Percentiles rank a stretch among this genome's conserved stretches.
These are phyloP conservation scores for Nymphaea thermarum DNA, from an alignment of 164 flowering plant genomes.

Conservation along the genomic window DNA sequence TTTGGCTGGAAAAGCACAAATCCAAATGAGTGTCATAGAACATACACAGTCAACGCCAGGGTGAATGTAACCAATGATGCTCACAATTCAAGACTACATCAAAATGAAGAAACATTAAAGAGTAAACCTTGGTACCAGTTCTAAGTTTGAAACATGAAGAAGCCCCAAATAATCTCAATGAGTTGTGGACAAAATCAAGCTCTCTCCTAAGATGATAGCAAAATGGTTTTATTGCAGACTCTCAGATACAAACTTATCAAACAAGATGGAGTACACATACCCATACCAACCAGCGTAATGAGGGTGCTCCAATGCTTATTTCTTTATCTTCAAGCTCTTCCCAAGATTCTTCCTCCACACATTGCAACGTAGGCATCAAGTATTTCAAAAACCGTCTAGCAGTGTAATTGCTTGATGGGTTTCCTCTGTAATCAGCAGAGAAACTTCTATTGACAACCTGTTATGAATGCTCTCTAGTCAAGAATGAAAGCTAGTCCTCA, in stretches of 20 bases:
- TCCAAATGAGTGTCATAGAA: not conserved
- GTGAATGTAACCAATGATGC: too few species aligned
- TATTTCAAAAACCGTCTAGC: conserved; percentile 53
- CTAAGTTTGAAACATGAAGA: too few species aligned
- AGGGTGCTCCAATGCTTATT: conserved; percentile 44
- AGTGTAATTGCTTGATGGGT: conserved; percentile 53
- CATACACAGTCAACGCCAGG: too few species aligned
- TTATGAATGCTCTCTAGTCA: conserved; percentile 29
- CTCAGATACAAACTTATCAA: too few species aligned
- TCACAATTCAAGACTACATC: too few species aligned
- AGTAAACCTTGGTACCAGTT: too few species aligned
- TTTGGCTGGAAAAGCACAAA: conserved; percentile 49
- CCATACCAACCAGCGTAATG: conserved; percentile 93
- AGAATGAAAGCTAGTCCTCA: conserved; percentile 13
- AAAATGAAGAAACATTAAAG: too few species aligned
- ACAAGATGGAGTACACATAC: conserved; percentile 25
- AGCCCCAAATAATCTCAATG: too few species aligned
- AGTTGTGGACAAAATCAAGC: too few species aligned
- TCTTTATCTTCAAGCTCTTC: conserved; percentile 66
- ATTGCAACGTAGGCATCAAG: conserved; percentile 56
- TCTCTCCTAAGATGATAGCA: too few species aligned
- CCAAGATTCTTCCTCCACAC: conserved; percentile 75
- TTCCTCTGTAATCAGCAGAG: conserved; percentile 72
- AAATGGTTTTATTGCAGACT: too few species aligned
- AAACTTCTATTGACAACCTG: conserved; percentile 43